A percentile compares a stretch with the other conserved stretches of the same genome.
These are phyloP conservation scores for Corrigiola litoralis DNA, from an alignment of 179 eudicot species.

Conservation along the genomic window DNA sequence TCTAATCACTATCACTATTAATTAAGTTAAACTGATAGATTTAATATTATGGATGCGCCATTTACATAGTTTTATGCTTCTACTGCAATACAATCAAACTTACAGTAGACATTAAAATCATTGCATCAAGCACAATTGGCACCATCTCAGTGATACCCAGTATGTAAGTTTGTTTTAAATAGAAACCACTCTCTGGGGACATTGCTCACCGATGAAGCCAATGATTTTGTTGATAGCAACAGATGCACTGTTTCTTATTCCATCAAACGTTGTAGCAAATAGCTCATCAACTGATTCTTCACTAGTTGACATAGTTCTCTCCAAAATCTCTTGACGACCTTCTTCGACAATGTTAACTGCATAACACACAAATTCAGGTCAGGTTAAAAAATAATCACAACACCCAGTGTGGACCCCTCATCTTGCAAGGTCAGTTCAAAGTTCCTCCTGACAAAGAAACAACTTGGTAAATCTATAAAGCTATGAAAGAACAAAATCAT, in stretches of 20 bases:
- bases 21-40: no score
- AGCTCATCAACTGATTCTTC: slow-evolving; percentile 78
- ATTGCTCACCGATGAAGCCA: slow-evolving; percentile 60
- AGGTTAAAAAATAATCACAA: not conserved
- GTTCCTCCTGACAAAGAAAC: not conserved
- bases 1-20: no score
- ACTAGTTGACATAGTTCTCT: slow-evolving; percentile 36
- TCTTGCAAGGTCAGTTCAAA: not conserved
- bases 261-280: slow-evolving; percentile 72
- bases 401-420: not conserved
- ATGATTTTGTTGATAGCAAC: slow-evolving; percentile 49
- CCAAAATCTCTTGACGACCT: slow-evolving; percentile 33
- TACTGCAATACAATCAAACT: not conserved
- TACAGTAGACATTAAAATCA: no score
- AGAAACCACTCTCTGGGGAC: not conserved
- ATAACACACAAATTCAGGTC: slow-evolving; percentile 5
- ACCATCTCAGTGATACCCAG: no score
- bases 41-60: no score
- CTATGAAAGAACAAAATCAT: not conserved
- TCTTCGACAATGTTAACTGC: slow-evolving; percentile 46
- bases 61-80: no score
- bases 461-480: not conserved
- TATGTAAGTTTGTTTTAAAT: not conserved
- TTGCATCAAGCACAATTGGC: no score
- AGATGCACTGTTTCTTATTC: slow-evolving; percentile 54